phyloP scores from a whole-genome alignment of 176 grass and related monocot species.

The Pontederia paniculata region DNA sequence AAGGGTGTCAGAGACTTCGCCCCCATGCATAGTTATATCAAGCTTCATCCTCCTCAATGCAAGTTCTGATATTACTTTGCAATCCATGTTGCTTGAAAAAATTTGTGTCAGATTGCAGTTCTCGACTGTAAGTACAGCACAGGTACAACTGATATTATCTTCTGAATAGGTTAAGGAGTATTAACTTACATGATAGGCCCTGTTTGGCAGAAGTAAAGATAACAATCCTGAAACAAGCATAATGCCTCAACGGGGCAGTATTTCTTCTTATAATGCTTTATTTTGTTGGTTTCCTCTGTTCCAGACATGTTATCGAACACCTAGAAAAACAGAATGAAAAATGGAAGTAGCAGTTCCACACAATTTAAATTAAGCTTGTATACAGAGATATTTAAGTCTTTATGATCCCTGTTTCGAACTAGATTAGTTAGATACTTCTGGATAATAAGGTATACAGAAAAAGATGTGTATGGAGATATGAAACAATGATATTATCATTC shows the following conservation, averaged over 20 bases:
- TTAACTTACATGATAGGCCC: conserved; percentile 52
- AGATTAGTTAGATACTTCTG: no score
- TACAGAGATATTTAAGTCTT: no score
- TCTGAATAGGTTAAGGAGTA: conserved; percentile 24
- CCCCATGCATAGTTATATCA: conserved; percentile 77
- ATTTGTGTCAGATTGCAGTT: neutral
- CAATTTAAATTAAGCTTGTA: neutral
- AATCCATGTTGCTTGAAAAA: conserved; percentile 57
- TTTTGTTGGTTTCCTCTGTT: conserved; percentile 29
- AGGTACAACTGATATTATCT: conserved; percentile 16
- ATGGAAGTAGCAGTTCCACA: conserved; percentile 1
- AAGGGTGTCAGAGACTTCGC: conserved; percentile 66
- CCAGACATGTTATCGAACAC: conserved; percentile 62
- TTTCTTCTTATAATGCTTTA: conserved; percentile 62
- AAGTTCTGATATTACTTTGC: conserved; percentile 68
- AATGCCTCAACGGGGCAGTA: conserved; percentile 55
- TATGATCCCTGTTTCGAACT: no score
- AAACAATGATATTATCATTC: no score
- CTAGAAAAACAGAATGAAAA: conserved; percentile 30
- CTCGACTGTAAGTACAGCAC: neutral
- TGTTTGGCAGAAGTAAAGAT: conserved; percentile 43
- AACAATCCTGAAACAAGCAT: conserved; percentile 78
- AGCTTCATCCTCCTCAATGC: conserved; percentile 63
- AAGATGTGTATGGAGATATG: no score
- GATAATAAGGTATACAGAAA: no score